Conservation (phyloP, 495 filamentous ascomycete species). For the Daldinia grandis region DNA sequence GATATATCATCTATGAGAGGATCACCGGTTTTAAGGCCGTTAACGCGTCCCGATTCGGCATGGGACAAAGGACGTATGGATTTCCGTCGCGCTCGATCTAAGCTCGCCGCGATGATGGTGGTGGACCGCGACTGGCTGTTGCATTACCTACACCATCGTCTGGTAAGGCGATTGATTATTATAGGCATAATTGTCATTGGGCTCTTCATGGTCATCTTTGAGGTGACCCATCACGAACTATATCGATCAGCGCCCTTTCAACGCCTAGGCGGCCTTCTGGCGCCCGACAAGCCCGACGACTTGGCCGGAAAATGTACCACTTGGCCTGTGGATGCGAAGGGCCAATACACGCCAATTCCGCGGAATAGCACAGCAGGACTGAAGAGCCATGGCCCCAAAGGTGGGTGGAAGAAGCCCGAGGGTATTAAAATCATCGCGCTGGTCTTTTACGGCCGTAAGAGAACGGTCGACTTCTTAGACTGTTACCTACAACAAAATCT, state of each 20-base stretch:
- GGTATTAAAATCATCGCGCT: conserved; percentile 58
- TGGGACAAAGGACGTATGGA: conserved; percentile 28
- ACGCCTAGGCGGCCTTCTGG: not conserved
- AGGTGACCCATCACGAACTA: conserved; percentile 38
- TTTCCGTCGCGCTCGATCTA: conserved; percentile 10
- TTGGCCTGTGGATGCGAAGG: conserved; percentile 38
- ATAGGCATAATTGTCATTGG: conserved; percentile 24
- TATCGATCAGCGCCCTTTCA: conserved; percentile 31
- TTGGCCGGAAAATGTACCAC: conserved; percentile 43
- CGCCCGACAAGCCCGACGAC: not conserved
- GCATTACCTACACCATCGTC: conserved; percentile 28
- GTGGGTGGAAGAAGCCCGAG: conserved; percentile 51
- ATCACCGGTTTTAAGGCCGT: conserved; percentile 14
- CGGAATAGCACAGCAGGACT: conserved; percentile 18
- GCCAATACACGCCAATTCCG: conserved; percentile 24
- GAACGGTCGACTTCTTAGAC: conserved; percentile 59
- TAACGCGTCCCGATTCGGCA: conserved; percentile 19
- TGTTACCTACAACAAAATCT: conserved; percentile 66
- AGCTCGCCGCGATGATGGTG: conserved; percentile 6
- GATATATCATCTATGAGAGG: conserved; percentile 28
- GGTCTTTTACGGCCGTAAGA: conserved; percentile 58
- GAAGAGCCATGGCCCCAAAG: conserved; percentile 37
- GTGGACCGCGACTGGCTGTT: conserved; percentile 30
- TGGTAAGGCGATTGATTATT: conserved; percentile 30
- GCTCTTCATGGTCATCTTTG: conserved; percentile 34